Evolutionary conservation across 1,284 basidiomycete species (phyloP).

Genomic region (Ustilago trichophora): DNA sequence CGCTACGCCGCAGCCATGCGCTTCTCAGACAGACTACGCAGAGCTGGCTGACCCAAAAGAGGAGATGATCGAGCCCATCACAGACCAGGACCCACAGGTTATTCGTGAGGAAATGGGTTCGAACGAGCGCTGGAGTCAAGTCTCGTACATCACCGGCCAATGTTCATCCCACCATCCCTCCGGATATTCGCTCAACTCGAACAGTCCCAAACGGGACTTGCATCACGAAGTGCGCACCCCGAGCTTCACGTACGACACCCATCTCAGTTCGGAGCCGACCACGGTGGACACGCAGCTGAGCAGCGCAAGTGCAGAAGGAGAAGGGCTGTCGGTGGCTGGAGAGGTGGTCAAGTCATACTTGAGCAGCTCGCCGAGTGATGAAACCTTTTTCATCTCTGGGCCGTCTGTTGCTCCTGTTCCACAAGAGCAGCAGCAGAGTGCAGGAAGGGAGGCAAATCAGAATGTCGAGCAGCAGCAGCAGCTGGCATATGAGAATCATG

Average conservation of each 20-base stretch:
- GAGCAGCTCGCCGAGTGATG: conserved; percentile 24
- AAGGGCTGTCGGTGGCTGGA: conserved; percentile 13
- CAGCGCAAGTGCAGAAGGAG: conserved; percentile 8
- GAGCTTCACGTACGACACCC: conserved; percentile 23
- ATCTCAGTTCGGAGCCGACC: conserved; percentile 22
- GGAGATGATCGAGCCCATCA: not conserved
- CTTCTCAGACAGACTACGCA: no score
- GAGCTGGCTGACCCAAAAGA: not conserved
- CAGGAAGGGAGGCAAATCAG: no score
- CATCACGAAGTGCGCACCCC: conserved; percentile 16
- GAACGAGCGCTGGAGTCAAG: conserved; percentile 27
- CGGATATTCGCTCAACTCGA: conserved; percentile 10
- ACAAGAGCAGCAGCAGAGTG: not conserved
- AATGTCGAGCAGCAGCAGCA: no score
- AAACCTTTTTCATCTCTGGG: conserved; percentile 19
- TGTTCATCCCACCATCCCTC: conserved; percentile 14
- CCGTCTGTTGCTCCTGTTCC: not conserved
- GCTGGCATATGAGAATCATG: no score
- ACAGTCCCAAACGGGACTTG: conserved; percentile 6
- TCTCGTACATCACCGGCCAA: conserved; percentile 12
- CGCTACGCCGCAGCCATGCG: not conserved
- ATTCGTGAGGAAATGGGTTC: conserved; percentile 1
- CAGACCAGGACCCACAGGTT: not conserved
- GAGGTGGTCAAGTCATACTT: conserved; percentile 28
- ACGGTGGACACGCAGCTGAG: conserved; percentile 35